These are phyloP conservation scores for Linnemannia hyalina DNA, from an alignment of 192 early-diverging fungal genomes.

Conservation along the genomic window DNA sequence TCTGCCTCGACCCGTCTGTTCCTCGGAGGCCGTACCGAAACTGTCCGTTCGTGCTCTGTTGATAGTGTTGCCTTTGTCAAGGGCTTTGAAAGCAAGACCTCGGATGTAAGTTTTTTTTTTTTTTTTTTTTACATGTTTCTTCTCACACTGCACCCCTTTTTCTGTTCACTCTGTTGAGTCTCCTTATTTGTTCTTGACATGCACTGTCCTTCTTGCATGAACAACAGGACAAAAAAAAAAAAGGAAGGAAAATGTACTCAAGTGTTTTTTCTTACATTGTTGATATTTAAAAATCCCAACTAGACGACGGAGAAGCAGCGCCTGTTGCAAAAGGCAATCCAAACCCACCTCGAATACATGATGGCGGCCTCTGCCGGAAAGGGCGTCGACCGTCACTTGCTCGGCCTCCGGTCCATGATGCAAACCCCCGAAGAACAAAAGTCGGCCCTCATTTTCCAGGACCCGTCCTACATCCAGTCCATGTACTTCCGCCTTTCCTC, in stretches of 20 bases:
- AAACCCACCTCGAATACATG: slow-evolving; percentile 81
- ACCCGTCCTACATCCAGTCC: slow-evolving; percentile 82
- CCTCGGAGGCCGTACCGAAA: slow-evolving; percentile 93
- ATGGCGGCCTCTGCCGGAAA: slow-evolving; percentile 76
- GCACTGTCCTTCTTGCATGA: neutral
- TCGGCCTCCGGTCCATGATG: slow-evolving; percentile 85
- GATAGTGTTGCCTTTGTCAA: slow-evolving; percentile 85
- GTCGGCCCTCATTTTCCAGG: slow-evolving; percentile 82
- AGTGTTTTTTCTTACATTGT: neutral
- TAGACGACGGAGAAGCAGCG: slow-evolving; percentile 63
- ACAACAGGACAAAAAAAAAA: neutral
- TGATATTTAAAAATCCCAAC: neutral
- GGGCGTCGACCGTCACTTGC: slow-evolving; percentile 94
- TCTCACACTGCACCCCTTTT: neutral
- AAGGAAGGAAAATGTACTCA: neutral
- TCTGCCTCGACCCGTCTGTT: slow-evolving; percentile 80
- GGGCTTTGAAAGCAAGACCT: slow-evolving; percentile 78
- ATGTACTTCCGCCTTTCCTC: slow-evolving; percentile 88
- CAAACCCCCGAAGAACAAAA: slow-evolving; percentile 68
- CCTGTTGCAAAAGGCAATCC: slow-evolving; percentile 74
- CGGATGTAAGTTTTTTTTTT: slow-evolving; percentile 48
- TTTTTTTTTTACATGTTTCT: neutral
- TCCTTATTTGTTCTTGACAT: neutral
- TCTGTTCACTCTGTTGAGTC: neutral
- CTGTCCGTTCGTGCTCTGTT: slow-evolving; percentile 82